phyloP scores from a whole-genome alignment of 2,329 filamentous ascomycete genomes.

The Alternaria gansuensis region DNA sequence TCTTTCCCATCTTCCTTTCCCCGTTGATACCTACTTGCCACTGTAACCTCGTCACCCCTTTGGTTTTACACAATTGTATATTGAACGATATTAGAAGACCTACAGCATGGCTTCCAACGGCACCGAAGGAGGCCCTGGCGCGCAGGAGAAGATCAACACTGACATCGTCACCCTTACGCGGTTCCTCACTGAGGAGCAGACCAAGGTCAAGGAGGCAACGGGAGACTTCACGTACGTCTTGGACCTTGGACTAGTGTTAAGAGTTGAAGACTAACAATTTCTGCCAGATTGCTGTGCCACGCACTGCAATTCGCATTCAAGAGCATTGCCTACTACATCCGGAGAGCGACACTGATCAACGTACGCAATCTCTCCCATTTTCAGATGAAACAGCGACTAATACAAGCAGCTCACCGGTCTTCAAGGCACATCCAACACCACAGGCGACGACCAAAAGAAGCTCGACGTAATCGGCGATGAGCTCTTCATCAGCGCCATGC shows the following conservation, averaged over 20 bases:
- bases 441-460: slow-evolving; percentile 99
- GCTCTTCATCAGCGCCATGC: slow-evolving; percentile 95
- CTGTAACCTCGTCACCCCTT: not conserved
- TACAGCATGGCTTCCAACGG: slow-evolving; percentile 54
- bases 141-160: slow-evolving; percentile 85
- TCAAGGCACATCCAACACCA: slow-evolving; percentile 92
- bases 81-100: not conserved
- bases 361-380: slow-evolving; percentile 37
- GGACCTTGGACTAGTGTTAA: not conserved
- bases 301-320: slow-evolving; percentile 99
- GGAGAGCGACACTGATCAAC: slow-evolving; percentile 92
- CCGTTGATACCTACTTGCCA: slow-evolving; percentile 4
- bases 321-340: slow-evolving; percentile 99
- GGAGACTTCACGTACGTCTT: slow-evolving; percentile 92
- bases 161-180: slow-evolving; percentile 95
- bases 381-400: slow-evolving; percentile 23
- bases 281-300: slow-evolving; percentile 86
- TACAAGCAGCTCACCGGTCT: slow-evolving; percentile 77
- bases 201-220: slow-evolving; percentile 90
- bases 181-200: slow-evolving; percentile 95
- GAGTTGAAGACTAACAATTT: not conserved
- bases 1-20: slow-evolving; percentile 13
- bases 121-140: slow-evolving; percentile 61
- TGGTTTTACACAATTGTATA: not conserved
- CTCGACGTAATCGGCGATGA: slow-evolving; percentile 99